Base-by-base conservation (phyloP, 2,329 filamentous ascomycete species). In the Onygenales sp. region DNA sequence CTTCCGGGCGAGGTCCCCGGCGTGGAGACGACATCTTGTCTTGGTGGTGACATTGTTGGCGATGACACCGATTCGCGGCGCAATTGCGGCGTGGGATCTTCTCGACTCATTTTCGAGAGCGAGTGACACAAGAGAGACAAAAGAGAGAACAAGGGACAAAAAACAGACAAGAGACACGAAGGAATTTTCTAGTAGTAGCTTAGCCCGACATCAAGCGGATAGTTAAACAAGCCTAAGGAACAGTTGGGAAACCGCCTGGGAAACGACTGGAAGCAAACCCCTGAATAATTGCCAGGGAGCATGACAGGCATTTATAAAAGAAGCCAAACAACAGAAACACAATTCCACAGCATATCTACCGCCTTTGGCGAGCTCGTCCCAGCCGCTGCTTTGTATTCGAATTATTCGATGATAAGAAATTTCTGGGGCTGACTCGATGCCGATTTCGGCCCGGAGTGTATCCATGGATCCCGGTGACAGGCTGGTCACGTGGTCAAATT, bases 1-100 rank as follows among this genome's bases (percentile, higher is more conserved):
- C 57, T 58, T 42, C 57, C 51, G 34, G 57, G 50, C 8, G 53
- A 42, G 9, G 39, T 36, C 9, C 17, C 8, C 14, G 2, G 34
- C 8, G 7, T 46, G 13, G 43, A 17, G 17, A 2, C 27, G 34
- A 10, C 36, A 2, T 13, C n/a, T 27, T 34, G 17, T 8, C 7
- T 39, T 13, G 17, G 21, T 39, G 46, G 4, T 49, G 27, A 21
- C 32, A 45, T 9, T 42, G 52, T 21, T 17, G 52, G 33, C 2
- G 54, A 45, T 11, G 49, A 40, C 21, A 46, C 13, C 14, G 43
- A 33, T 11, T n/a, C 42, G 4, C 47, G 42, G 17, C 11, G 33
- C 36, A 49, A 49, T 36, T 40, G 46, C 11, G 50, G 21, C 13
- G 49, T 33, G 21, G 50, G 21, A n/a, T 46, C 39, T n/a, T 36